Percentiles rank a stretch among this genome's conserved stretches.
These are phyloP conservation scores for Calonectria pseudoturangicola DNA, from an alignment of 2,329 filamentous ascomycete species.

Conservation along the genomic window DNA sequence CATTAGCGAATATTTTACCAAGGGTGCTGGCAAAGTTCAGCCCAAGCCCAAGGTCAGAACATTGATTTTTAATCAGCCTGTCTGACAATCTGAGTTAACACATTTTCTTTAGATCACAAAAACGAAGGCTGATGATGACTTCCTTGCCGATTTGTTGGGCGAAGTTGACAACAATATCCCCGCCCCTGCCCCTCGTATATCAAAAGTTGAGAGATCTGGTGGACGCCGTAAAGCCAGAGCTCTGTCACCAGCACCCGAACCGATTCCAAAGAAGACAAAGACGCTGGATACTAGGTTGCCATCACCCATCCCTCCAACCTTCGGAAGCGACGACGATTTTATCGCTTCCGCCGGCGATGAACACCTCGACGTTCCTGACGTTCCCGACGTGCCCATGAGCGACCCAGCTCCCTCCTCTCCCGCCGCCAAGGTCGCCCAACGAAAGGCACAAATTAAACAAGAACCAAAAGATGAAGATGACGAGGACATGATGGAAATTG, in stretches of 20 bases:
- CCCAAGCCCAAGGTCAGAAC: conserved; percentile 85
- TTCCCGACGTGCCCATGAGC: conserved; percentile 82
- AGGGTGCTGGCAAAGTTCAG: conserved; percentile 78
- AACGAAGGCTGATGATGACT: conserved; percentile 91
- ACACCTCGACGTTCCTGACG: conserved; percentile 62
- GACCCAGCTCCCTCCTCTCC: conserved; percentile 93
- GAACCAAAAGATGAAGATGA: conserved; percentile 80
- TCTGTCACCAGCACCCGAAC: conserved; percentile 82
- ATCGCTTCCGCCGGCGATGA: conserved; percentile 78
- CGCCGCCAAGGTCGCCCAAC: conserved; percentile 83
- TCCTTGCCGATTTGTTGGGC: conserved; percentile 87
- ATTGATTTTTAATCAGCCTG: background rate
- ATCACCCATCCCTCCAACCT: conserved; percentile 65
- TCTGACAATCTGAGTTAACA: conserved; percentile 35
- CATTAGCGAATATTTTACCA: conserved; percentile 96
- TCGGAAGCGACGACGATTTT: conserved; percentile 75
- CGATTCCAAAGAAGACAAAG: conserved; percentile 74
- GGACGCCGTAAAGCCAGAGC: conserved; percentile 87
- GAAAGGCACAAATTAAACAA: conserved; percentile 75
- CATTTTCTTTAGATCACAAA: conserved; percentile 75
- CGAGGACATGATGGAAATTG: conserved; percentile 91
- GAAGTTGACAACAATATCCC: conserved; percentile 88
- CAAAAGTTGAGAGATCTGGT: conserved; percentile 81
- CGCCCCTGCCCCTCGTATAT: conserved; percentile 71
- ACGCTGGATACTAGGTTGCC: conserved; percentile 69